Evolutionary conservation across 306 rosid genomes (phyloP).

Genomic region (Arachis stenosperma): DNA sequence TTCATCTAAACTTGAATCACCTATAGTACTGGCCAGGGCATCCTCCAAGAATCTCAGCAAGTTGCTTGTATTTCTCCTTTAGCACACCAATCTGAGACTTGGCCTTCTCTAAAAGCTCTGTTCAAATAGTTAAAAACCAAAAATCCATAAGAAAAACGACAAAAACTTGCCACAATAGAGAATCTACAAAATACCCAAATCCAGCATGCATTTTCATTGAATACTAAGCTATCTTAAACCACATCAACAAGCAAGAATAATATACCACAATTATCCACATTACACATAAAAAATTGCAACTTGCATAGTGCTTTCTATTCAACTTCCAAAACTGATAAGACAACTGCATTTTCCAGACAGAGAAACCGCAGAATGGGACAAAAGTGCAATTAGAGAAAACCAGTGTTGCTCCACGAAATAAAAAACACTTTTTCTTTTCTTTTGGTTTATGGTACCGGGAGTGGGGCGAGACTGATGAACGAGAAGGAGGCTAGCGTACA

Average conservation of each 20-base stretch:
- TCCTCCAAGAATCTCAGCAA: slow-evolving; percentile 68
- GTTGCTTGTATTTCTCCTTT: slow-evolving; percentile 72
- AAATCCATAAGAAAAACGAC: background rate
- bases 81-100: slow-evolving; percentile 65
- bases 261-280: background rate
- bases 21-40: slow-evolving; percentile 72
- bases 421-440: background rate
- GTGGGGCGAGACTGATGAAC: slow-evolving; percentile 89
- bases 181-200: background rate
- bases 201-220: background rate
- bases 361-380: background rate
- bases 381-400: background rate
- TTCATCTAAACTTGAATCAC: slow-evolving; percentile 36
- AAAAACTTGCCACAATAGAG: background rate
- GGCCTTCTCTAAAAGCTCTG: slow-evolving; percentile 84
- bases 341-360: background rate
- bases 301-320: background rate
- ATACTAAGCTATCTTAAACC: background rate
- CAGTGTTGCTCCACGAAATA: slow-evolving; percentile 5
- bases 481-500: slow-evolving; percentile 72
- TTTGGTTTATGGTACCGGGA: slow-evolving; percentile 54
- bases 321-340: background rate
- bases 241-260: slow-evolving; percentile 11
- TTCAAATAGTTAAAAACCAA: background rate
- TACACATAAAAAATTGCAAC: background rate